A percentile compares a stretch with the other conserved stretches of the same genome.
These are phyloP conservation scores for Mycosphaerelloides madeirae DNA, from an alignment of 2,329 filamentous ascomycete genomes.

Conservation along the genomic window DNA sequence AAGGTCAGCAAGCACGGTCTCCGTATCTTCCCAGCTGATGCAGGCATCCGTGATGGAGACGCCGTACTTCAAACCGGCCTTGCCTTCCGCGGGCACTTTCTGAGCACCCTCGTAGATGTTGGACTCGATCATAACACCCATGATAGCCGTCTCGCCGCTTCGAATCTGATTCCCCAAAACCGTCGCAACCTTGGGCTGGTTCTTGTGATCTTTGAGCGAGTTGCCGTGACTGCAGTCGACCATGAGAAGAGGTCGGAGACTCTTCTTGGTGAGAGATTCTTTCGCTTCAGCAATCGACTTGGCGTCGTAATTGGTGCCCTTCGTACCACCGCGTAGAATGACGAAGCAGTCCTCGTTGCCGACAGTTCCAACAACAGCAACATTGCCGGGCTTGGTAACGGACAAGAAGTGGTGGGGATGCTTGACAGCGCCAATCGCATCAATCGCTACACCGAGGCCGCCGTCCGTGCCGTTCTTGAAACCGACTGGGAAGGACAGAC, in stretches of 20 bases:
- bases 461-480: constrained; percentile 99
- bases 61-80: constrained; percentile 80
- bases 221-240: constrained; percentile 98
- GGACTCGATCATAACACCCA: constrained; percentile 99
- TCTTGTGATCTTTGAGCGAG: constrained; percentile 79
- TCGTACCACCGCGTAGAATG: constrained; percentile 86
- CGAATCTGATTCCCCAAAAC: constrained; percentile 78
- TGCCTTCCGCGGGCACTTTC: constrained; percentile 85
- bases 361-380: constrained; percentile 87
- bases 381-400: constrained; percentile 92
- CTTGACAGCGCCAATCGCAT: constrained; percentile 87
- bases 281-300: constrained; percentile 81
- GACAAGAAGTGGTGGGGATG: constrained; percentile 96
- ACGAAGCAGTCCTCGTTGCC: constrained; percentile 98
- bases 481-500: constrained; percentile 92
- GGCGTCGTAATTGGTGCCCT: constrained; percentile 89
- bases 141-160: constrained; percentile 77
- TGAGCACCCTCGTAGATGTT: constrained; percentile 92
- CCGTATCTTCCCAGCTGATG: constrained; percentile 89
- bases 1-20: constrained; percentile 68
- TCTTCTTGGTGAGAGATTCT: constrained; percentile 68
- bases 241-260: constrained; percentile 73
- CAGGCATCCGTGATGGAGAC: constrained; percentile 97
- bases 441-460: constrained; percentile 80
- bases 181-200: constrained; percentile 89